A percentile compares a stretch with the other conserved stretches of the same genome.
phyloP scores from a whole-genome alignment of 495 filamentous ascomycete species.

The Schizothecium vesticola region DNA sequence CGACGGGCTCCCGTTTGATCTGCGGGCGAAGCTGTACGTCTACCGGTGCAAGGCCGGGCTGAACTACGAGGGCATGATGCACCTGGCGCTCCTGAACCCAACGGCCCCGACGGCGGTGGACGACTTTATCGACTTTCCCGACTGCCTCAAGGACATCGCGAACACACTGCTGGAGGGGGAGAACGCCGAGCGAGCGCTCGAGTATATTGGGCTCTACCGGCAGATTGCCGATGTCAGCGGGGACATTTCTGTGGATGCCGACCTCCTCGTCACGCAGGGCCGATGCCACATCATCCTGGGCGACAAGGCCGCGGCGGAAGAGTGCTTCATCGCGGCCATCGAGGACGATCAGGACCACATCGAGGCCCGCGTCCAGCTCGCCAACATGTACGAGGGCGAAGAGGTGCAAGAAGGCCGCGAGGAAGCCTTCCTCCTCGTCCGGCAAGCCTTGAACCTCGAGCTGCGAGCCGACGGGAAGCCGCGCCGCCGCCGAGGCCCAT shows the following conservation, averaged over 20 bases:
- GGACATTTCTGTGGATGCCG: conserved; percentile 51
- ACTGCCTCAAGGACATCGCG: conserved; percentile 71
- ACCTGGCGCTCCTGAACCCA: conserved; percentile 54
- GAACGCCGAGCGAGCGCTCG: conserved; percentile 57
- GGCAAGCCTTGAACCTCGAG: conserved; percentile 63
- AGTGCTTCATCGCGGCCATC: conserved; percentile 65
- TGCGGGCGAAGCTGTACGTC: conserved; percentile 80
- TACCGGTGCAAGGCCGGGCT: conserved; percentile 68
- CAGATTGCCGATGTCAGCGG: conserved; percentile 49
- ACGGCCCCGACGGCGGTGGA: conserved; percentile 43
- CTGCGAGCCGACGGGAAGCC: conserved; percentile 30
- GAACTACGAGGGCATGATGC: conserved; percentile 63
- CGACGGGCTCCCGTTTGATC: conserved; percentile 68
- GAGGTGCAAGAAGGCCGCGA: conserved; percentile 51
- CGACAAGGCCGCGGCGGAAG: conserved; percentile 61
- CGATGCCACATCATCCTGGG: conserved; percentile 64
- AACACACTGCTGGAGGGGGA: conserved; percentile 56
- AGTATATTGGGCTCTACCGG: conserved; percentile 67
- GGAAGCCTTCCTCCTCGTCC: conserved; percentile 66
- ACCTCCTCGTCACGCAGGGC: conserved; percentile 64
- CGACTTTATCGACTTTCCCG: conserved; percentile 57
- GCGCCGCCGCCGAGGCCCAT: conserved; percentile 16
- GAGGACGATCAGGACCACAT: conserved; percentile 62
- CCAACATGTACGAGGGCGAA: conserved; percentile 70
- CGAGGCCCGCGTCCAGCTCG: conserved; percentile 65